Percentiles rank a stretch among this genome's conserved stretches.
Conservation (phyloP, 495 filamentous ascomycete genomes). For the Hypoxylon subgilvum region DNA sequence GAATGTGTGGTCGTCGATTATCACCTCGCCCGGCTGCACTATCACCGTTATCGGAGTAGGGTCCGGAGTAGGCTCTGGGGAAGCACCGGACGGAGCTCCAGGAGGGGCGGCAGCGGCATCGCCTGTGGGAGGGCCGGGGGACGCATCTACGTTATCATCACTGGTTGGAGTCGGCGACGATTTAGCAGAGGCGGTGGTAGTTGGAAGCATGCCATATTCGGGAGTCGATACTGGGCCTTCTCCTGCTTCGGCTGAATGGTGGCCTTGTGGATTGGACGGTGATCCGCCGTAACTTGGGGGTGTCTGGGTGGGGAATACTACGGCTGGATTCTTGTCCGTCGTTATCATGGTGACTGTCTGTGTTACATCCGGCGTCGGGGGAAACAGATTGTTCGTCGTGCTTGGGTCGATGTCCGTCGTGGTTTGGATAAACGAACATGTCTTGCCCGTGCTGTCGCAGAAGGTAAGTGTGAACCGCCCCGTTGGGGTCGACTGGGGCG, state of each 20-base stretch:
- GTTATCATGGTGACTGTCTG: conserved; percentile 48
- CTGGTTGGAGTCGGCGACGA: conserved; percentile 12
- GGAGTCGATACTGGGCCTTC: conserved; percentile 32
- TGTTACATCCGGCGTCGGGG: neutral
- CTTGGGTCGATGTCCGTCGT: conserved; percentile 15
- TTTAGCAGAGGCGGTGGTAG: conserved; percentile 21
- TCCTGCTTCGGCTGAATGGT: conserved; percentile 28
- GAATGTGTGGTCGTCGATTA: conserved; percentile 53
- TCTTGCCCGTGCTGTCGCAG: conserved; percentile 41
- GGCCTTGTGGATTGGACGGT: conserved; percentile 32
- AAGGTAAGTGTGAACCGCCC: conserved; percentile 46
- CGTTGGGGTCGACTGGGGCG: conserved; percentile 34
- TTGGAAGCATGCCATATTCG: conserved; percentile 38
- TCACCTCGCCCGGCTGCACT: conserved; percentile 48
- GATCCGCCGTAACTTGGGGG: conserved; percentile 53
- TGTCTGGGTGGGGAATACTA: conserved; percentile 47
- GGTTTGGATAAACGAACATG: conserved; percentile 38
- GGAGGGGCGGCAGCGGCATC: too few species aligned
- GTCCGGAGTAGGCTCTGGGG: too few species aligned
- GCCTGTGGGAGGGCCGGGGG: too few species aligned
- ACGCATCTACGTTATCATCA: neutral
- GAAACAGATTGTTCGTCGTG: conserved; percentile 34
- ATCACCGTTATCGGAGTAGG: conserved; percentile 44
- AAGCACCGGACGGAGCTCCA: too few species aligned
- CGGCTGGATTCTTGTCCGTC: conserved; percentile 58